Percentiles rank a stretch among this genome's conserved stretches.
Conservation (phyloP, 2,329 filamentous ascomycete genomes). For the Microdochium nivale region DNA sequence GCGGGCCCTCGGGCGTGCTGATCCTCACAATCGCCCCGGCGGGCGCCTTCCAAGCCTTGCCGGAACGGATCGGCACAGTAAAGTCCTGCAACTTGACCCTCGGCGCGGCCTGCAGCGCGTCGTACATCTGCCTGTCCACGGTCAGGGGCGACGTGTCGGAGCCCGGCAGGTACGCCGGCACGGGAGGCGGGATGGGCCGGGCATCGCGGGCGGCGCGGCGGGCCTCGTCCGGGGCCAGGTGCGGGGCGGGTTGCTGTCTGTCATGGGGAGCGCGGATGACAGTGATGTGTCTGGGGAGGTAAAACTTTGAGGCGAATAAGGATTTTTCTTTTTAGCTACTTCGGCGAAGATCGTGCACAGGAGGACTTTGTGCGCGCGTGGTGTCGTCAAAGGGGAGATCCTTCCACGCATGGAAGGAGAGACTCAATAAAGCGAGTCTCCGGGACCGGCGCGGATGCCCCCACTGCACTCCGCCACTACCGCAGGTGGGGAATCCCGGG, state of each 20-base stretch:
- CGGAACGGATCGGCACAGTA: slow-evolving; percentile 64
- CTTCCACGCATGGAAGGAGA: neutral
- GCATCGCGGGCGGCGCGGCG: neutral
- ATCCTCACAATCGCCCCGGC: slow-evolving; percentile 63
- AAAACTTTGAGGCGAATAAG: neutral
- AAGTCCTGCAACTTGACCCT: slow-evolving; percentile 40
- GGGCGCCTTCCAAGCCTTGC: slow-evolving; percentile 62
- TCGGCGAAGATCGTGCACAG: too few relatives aligned
- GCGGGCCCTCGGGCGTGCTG: slow-evolving; percentile 67
- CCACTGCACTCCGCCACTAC: too few relatives aligned
- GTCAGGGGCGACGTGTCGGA: slow-evolving; percentile 27
- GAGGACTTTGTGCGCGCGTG: too few relatives aligned
- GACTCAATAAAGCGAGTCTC: neutral
- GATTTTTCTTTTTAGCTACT: too few relatives aligned
- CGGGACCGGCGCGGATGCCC: too few relatives aligned
- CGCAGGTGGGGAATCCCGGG: neutral
- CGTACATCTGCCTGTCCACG: slow-evolving; percentile 43
- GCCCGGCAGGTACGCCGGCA: slow-evolving; percentile 37
- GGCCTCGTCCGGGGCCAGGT: neutral
- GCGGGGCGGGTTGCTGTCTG: neutral
- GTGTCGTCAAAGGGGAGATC: too few relatives aligned
- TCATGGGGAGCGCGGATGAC: neutral
- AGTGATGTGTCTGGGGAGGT: neutral
- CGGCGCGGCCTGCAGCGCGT: slow-evolving; percentile 45
- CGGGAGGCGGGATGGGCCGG: slow-evolving; percentile 30